Conservation (phyloP, 495 filamentous ascomycete species). For the Penicillium coprophilum region DNA sequence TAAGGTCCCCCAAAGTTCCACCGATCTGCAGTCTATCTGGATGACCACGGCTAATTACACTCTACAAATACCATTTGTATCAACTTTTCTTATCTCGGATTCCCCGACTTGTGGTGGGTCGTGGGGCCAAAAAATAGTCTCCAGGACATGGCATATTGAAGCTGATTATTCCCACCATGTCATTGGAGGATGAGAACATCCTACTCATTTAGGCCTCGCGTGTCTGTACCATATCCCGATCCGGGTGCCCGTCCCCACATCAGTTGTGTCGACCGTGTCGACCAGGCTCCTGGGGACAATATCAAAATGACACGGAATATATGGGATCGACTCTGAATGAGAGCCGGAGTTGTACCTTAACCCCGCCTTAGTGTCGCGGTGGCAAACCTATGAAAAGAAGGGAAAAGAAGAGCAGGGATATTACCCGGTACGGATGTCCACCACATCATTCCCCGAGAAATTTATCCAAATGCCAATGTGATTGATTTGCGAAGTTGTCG, state of each 20-base stretch:
- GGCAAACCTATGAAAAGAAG: not conserved
- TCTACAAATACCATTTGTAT: conserved; percentile 5
- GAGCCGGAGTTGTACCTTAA: not conserved
- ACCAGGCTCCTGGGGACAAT: not conserved
- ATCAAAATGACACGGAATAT: not conserved
- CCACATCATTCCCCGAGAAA: not conserved
- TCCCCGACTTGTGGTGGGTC: not conserved
- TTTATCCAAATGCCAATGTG: not conserved
- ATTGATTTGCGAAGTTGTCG: conserved; percentile 1
- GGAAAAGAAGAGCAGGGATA: conserved; percentile 3
- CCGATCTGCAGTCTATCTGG: conserved; percentile 5
- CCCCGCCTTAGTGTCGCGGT: not conserved
- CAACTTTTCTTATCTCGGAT: conserved; percentile 4
- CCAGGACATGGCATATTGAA: not conserved
- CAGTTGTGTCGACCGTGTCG: not conserved
- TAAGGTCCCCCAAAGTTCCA: conserved; percentile 8
- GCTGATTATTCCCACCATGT: not conserved
- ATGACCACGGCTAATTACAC: conserved; percentile 11
- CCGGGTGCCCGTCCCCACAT: not conserved
- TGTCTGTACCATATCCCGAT: not conserved
- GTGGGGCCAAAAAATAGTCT: not conserved
- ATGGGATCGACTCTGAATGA: not conserved
- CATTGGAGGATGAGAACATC: conserved; percentile 1
- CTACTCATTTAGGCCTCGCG: not conserved
- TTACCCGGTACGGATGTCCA: not conserved